Percentiles rank a stretch among this genome's conserved stretches.
These are phyloP conservation scores for Ophiostoma angusticollis DNA, from an alignment of 2,329 filamentous ascomycete species.

Conservation along the genomic window DNA sequence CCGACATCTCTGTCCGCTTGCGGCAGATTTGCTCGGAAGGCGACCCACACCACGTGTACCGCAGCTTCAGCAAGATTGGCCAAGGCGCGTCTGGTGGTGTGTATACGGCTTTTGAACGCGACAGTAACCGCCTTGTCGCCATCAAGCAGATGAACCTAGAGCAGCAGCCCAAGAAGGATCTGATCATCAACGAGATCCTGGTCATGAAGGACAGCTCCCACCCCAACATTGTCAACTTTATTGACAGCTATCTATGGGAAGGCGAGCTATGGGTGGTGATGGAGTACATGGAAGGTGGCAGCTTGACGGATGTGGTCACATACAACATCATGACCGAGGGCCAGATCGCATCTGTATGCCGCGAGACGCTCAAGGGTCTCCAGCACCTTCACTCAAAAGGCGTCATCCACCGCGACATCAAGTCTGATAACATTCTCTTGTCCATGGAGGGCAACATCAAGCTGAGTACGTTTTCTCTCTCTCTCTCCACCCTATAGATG, in stretches of 20 bases:
- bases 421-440: constrained; percentile 93
- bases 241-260: constrained; percentile 84
- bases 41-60: constrained; percentile 80
- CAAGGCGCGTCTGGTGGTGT: constrained; percentile 96
- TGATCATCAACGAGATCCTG: constrained; percentile 97
- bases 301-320: constrained; percentile 93
- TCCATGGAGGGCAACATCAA: constrained; percentile 95
- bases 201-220: constrained; percentile 99
- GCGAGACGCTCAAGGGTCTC: constrained; percentile 81
- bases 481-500: neutral
- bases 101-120: constrained; percentile 77
- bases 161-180: constrained; percentile 95
- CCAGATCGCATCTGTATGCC: constrained; percentile 90
- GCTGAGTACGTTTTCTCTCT: constrained; percentile 54
- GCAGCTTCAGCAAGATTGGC: constrained; percentile 83
- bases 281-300: constrained; percentile 99
- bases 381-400: constrained; percentile 96
- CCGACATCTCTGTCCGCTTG: constrained; percentile 72
- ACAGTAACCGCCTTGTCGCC: constrained; percentile 76
- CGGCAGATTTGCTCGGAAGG: constrained; percentile 83
- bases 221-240: constrained; percentile 98
- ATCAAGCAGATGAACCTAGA: constrained; percentile 99
- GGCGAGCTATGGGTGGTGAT: constrained; percentile 98
- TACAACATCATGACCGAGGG: constrained; percentile 99
- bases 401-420: constrained; percentile 97